phyloP scores from a whole-genome alignment of 129 eudicot genomes.

The Pittosporum tobira region DNA sequence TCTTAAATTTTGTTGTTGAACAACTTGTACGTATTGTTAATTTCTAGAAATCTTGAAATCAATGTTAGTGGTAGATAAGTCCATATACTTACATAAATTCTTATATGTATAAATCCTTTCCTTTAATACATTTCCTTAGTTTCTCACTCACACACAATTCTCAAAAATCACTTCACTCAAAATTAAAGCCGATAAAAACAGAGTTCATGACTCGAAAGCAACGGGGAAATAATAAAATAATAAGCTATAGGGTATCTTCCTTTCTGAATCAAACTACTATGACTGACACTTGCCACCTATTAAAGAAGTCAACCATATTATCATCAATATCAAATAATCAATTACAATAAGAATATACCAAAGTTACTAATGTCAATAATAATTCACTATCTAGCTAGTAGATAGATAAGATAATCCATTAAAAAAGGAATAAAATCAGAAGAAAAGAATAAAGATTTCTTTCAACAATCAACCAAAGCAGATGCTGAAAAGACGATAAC shows the following conservation, averaged over 20 bases:
- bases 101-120: no score
- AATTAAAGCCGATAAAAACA: no score
- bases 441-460: slow-evolving; percentile 33
- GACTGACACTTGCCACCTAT: slow-evolving; percentile 3
- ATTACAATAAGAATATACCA: slow-evolving; percentile 18
- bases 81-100: no score
- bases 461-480: slow-evolving; percentile 56
- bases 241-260: background rate
- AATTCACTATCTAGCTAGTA: background rate
- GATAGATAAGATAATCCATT: background rate
- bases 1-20: no score
- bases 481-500: slow-evolving; percentile 52
- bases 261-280: slow-evolving; percentile 1
- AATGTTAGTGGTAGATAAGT: no score
- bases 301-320: slow-evolving; percentile 15
- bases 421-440: background rate
- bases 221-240: background rate
- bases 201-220: background rate
- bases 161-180: background rate
- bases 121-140: no score
- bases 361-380: background rate
- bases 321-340: slow-evolving; percentile 17
- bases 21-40: no score
- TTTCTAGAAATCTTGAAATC: no score
- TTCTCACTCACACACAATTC: background rate